Percentiles rank a stretch among this genome's conserved stretches.
These are phyloP conservation scores for Colletotrichum scovillei DNA, from an alignment of 2,329 filamentous ascomycete species.

Conservation along the genomic window DNA sequence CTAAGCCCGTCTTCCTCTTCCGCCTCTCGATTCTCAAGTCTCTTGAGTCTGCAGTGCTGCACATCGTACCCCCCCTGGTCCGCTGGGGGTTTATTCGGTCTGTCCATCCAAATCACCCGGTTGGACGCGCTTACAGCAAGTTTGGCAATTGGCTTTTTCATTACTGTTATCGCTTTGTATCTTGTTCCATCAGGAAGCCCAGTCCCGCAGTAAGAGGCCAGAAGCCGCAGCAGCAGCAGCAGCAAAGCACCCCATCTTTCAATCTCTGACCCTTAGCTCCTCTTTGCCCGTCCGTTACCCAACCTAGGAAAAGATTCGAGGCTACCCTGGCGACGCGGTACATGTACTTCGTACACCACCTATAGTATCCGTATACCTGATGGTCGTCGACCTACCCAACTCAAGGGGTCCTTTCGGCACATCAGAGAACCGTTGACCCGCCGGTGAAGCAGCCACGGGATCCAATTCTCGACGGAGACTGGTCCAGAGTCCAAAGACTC, in stretches of 20 bases:
- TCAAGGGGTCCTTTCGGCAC: conserved; percentile 16
- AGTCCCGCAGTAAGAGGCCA: not conserved
- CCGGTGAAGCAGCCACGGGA: conserved; percentile 24
- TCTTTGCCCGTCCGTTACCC: conserved; percentile 6
- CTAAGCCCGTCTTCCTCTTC: not conserved
- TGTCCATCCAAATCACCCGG: conserved; percentile 2
- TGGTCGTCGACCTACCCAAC: no score
- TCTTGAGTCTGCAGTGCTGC: not conserved
- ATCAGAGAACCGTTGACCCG: conserved; percentile 29
- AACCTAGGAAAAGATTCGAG: conserved; percentile 24
- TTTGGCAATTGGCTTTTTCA: not conserved
- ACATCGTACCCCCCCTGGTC: conserved; percentile 12
- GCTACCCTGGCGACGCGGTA: not conserved
- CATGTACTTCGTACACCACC: not conserved
- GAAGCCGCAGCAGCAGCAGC: no score
- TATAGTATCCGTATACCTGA: not conserved
- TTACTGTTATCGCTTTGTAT: conserved; percentile 16
- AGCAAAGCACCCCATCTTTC: not conserved
- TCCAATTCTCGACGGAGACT: conserved; percentile 30
- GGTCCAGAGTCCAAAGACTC: conserved; percentile 4
- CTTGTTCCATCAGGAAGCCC: not conserved
- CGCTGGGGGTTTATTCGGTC: not conserved
- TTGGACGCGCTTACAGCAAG: not conserved
- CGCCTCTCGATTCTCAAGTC: not conserved
- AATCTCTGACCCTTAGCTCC: conserved; percentile 16